A percentile compares a stretch with the other conserved stretches of the same genome.
These are phyloP conservation scores for Litchi chinensis DNA, from an alignment of 345 rosid species.

Conservation along the genomic window DNA sequence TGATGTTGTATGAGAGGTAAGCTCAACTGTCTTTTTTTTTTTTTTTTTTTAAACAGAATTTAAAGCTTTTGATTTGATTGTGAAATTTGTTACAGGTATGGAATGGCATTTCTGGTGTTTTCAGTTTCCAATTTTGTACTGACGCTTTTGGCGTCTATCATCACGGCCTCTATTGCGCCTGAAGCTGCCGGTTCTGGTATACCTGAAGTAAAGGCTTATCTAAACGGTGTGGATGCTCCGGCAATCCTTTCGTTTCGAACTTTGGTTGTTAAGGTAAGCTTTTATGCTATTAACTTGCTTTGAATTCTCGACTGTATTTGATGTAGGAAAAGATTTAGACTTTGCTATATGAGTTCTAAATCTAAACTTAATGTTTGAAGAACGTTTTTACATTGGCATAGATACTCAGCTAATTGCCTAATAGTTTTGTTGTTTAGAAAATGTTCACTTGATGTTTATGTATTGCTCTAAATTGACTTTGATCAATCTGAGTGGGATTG, in stretches of 20 bases:
- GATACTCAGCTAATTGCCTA: not conserved
- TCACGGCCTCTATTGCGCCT: slow-evolving; percentile 76
- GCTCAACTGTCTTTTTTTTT: not conserved
- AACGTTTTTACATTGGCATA: not conserved
- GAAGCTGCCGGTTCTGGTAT: slow-evolving; percentile 95
- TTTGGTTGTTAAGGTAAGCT: slow-evolving; percentile 67
- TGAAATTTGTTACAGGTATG: slow-evolving; percentile 46
- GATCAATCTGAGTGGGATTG: not conserved
- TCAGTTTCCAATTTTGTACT: slow-evolving; percentile 65
- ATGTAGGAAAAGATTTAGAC: too few relatives aligned
- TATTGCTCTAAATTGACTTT: not conserved
- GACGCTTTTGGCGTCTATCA: slow-evolving; percentile 62
- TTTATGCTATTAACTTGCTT: not conserved
- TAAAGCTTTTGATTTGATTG: not conserved
- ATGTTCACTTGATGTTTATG: not conserved
- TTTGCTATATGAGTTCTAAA: too few relatives aligned
- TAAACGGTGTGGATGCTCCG: slow-evolving; percentile 95
- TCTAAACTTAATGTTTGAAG: not conserved
- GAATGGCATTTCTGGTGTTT: slow-evolving; percentile 72
- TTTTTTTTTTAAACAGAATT: not conserved
- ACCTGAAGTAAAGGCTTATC: slow-evolving; percentile 93
- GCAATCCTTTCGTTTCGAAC: slow-evolving; percentile 71
- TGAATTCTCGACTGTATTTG: too few relatives aligned
- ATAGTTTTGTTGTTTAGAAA: not conserved
- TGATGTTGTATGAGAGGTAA: slow-evolving; percentile 74